Conservation (phyloP, 2,329 filamentous ascomycete species). For the Lomentospora prolificans region DNA sequence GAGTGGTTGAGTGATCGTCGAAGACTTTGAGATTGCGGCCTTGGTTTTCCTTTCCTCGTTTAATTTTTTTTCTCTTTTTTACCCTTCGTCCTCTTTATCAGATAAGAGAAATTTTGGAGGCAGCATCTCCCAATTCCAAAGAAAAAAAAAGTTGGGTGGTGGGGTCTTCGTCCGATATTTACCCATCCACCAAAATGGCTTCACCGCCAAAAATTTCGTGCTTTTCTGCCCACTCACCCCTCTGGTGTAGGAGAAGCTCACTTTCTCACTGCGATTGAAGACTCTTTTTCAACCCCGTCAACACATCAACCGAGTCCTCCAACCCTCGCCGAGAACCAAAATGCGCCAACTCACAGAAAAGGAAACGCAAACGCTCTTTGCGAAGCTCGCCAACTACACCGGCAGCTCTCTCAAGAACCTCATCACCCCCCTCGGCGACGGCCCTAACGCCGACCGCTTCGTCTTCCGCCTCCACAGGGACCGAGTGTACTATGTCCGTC, state of each 20-base stretch:
- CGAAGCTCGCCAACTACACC: conserved; percentile 90
- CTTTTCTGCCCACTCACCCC: conserved; percentile 15
- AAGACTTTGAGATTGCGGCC: background rate
- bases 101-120: background rate
- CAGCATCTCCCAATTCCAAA: background rate
- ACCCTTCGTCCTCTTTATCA: background rate
- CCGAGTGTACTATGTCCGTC: conserved; percentile 84
- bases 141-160: background rate
- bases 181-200: conserved; percentile 3
- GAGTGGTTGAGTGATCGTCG: background rate
- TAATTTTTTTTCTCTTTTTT: background rate
- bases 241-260: conserved; percentile 7
- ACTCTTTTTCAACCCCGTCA: too few species aligned
- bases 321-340: conserved; percentile 17
- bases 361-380: conserved; percentile 75
- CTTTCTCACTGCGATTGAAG: conserved; percentile 8
- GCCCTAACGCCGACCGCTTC: conserved; percentile 62
- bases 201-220: conserved; percentile 20
- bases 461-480: conserved; percentile 77
- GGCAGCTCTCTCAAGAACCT: conserved; percentile 78
- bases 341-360: conserved; percentile 78
- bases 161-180: background rate
- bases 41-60: too few species aligned
- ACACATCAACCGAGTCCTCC: too few species aligned
- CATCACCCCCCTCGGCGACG: conserved; percentile 62